phyloP scores from a whole-genome alignment of 192 early-diverging fungal genomes.

The Coemansia sp. region DNA sequence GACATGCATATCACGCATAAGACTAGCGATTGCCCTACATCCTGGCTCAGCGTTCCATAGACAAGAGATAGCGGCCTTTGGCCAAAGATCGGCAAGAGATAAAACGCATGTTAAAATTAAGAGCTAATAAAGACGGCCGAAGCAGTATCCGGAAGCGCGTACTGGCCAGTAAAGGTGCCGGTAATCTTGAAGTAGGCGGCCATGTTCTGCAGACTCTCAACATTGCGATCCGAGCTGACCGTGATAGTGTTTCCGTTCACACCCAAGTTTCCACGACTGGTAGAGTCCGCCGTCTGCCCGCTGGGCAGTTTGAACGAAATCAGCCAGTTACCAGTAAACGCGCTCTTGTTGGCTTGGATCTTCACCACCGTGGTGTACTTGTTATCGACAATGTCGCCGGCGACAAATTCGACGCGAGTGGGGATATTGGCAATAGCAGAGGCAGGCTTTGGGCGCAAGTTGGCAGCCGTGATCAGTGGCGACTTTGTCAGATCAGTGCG shows the following conservation, averaged over 20 bases:
- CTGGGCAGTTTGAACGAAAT: slow-evolving; percentile 40
- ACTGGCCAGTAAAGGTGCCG: slow-evolving; percentile 31
- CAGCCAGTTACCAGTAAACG: slow-evolving; percentile 48
- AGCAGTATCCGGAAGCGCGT: slow-evolving; percentile 32
- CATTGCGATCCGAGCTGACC: slow-evolving; percentile 31
- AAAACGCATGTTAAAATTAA: slow-evolving; percentile 1
- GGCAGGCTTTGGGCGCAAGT: slow-evolving; percentile 34
- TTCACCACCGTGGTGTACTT: slow-evolving; percentile 47
- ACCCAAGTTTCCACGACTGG: slow-evolving; percentile 37
- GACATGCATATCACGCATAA: background rate
- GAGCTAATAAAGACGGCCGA: slow-evolving; percentile 23
- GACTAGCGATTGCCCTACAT: background rate
- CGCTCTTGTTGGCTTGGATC: slow-evolving; percentile 37
- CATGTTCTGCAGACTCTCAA: slow-evolving; percentile 39
- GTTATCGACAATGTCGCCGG: slow-evolving; percentile 31
- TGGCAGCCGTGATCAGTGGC: slow-evolving; percentile 29
- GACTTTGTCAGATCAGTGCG: slow-evolving; percentile 26
- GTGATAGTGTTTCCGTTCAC: slow-evolving; percentile 27
- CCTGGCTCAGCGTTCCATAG: background rate
- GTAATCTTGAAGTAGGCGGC: slow-evolving; percentile 44
- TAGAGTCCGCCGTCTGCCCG: slow-evolving; percentile 40
- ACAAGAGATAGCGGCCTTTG: background rate
- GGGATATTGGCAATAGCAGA: slow-evolving; percentile 36
- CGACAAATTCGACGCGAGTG: slow-evolving; percentile 45
- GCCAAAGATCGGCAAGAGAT: background rate